Evolutionary conservation across 371 early-diverging fungal genomes (phyloP).

Genomic region (Phascolomyces articulosus): DNA sequence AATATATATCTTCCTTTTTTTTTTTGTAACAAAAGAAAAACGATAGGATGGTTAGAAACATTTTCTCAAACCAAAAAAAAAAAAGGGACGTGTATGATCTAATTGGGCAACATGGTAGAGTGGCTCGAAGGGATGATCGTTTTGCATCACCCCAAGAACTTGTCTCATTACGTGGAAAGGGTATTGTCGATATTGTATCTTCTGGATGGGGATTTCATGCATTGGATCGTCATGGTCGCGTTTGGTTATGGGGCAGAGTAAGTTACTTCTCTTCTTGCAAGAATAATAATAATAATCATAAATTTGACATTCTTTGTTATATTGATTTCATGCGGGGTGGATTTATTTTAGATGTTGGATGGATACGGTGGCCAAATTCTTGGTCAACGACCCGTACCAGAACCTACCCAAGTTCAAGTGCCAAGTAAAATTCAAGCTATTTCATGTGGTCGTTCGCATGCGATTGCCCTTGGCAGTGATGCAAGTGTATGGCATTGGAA

Average conservation of each 20-base stretch:
- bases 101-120: neutral
- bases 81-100: neutral
- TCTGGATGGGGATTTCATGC: conserved; percentile 58
- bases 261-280: neutral
- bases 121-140: neutral
- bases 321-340: too few species aligned
- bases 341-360: too few species aligned
- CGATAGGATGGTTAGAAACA: too few species aligned
- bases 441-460: conserved; percentile 45
- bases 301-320: too few species aligned
- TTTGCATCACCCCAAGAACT: conserved; percentile 27
- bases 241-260: conserved; percentile 55
- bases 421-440: conserved; percentile 13
- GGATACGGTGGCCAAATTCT: too few species aligned
- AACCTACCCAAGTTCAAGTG: conserved; percentile 16
- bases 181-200: conserved; percentile 43
- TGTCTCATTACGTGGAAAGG: conserved; percentile 25
- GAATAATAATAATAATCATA: neutral
- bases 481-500: conserved; percentile 45
- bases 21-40: neutral
- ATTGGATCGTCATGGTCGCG: conserved; percentile 37
- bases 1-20: neutral
- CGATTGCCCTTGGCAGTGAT: conserved; percentile 35
- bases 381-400: conserved; percentile 9
- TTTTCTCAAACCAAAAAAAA: neutral